Evolutionary conservation across 2,329 filamentous ascomycete species (phyloP).

Genomic region (Rutstroemia sp.): DNA sequence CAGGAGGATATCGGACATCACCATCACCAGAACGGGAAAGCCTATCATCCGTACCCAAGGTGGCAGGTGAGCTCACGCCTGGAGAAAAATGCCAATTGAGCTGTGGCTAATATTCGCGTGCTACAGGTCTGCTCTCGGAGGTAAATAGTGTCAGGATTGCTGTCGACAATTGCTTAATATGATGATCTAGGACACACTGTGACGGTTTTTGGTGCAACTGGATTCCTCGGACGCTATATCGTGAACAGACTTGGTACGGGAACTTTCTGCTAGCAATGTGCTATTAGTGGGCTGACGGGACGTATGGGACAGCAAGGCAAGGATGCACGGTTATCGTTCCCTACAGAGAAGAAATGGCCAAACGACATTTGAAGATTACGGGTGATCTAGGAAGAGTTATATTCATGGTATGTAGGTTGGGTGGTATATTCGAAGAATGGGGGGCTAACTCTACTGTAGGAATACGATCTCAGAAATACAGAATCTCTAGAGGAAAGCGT

Average conservation of each 20-base stretch:
- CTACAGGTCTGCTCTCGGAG: slow-evolving; percentile 73
- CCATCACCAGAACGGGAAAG: slow-evolving; percentile 93
- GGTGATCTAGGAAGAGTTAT: slow-evolving; percentile 86
- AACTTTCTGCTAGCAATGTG: background rate
- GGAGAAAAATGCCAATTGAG: background rate
- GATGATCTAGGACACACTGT: slow-evolving; percentile 70
- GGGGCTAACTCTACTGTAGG: slow-evolving; percentile 40
- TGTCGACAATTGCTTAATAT: slow-evolving; percentile 16
- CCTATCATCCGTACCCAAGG: slow-evolving; percentile 83
- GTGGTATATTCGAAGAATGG: background rate
- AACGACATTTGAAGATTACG: slow-evolving; percentile 92
- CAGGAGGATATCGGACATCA: slow-evolving; percentile 67
- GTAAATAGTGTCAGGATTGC: slow-evolving; percentile 39
- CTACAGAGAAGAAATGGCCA: slow-evolving; percentile 94
- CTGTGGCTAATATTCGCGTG: slow-evolving; percentile 23
- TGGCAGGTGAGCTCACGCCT: slow-evolving; percentile 61
- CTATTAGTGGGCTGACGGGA: slow-evolving; percentile 17
- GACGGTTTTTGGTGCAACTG: slow-evolving; percentile 96
- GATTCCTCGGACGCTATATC: slow-evolving; percentile 92
- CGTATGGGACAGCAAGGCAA: slow-evolving; percentile 58
- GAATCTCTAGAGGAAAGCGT: slow-evolving; percentile 94
- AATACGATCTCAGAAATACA: slow-evolving; percentile 93
- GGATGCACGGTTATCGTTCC: slow-evolving; percentile 93
- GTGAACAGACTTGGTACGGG: slow-evolving; percentile 79
- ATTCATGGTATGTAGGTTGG: slow-evolving; percentile 56